Conservation (phyloP, 2,329 filamentous ascomycete species). For the Podosphaera leucotricha region DNA sequence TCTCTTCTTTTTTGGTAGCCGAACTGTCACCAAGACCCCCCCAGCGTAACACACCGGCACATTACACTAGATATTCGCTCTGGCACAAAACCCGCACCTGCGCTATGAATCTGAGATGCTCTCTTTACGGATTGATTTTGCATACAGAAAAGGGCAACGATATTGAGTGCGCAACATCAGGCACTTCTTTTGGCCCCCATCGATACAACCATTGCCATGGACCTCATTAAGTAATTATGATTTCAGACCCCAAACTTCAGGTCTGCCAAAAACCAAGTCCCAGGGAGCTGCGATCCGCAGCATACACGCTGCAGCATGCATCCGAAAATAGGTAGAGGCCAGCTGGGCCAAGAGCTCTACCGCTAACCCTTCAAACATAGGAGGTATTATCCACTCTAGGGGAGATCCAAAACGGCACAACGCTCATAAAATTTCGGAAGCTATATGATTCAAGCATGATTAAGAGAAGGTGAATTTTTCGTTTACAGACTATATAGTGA, state of each 20-base stretch:
- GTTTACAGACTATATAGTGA: too few species aligned
- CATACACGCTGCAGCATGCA: background rate
- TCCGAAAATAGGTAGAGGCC: background rate
- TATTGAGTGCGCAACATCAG: background rate
- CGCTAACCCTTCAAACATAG: background rate
- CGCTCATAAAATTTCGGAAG: background rate
- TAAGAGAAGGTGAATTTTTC: too few species aligned
- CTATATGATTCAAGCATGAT: too few species aligned
- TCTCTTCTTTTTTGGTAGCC: background rate
- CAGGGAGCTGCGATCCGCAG: too few species aligned
- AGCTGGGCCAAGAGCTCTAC: background rate
- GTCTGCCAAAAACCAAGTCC: background rate
- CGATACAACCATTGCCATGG: background rate
- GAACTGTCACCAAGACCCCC: background rate
- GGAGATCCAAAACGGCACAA: too few species aligned
- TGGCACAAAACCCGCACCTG: background rate
- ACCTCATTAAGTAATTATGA: background rate
- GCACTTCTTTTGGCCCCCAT: too few species aligned
- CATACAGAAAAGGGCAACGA: background rate
- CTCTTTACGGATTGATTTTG: background rate
- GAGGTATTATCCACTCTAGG: too few species aligned
- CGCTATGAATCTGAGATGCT: background rate
- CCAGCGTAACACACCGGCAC: background rate
- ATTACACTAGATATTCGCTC: background rate
- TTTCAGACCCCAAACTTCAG: background rate